Conservation (phyloP, 352 stramenopile genomes). For the Phytophthora cactorum region DNA sequence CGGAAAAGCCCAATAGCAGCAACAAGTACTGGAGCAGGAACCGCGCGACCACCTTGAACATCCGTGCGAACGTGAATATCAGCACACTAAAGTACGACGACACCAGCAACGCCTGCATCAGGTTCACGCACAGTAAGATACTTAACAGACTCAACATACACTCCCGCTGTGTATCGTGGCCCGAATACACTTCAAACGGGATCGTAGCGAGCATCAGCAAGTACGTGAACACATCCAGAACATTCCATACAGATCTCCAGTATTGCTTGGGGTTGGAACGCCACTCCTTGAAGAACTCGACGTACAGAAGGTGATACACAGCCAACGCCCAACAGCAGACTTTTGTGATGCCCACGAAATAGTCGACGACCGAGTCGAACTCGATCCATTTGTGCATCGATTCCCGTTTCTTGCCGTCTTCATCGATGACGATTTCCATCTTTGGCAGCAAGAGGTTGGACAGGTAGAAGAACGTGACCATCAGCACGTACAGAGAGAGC, state of each 20-base stretch:
- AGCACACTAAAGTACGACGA: slow-evolving; percentile 68
- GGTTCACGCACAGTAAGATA: slow-evolving; percentile 58
- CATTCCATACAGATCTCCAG: slow-evolving; percentile 64
- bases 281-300: slow-evolving; percentile 68
- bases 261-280: slow-evolving; percentile 46
- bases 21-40: slow-evolving; percentile 65
- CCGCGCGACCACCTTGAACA: slow-evolving; percentile 58
- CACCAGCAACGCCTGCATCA: slow-evolving; percentile 62
- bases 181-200: slow-evolving; percentile 50
- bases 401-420: slow-evolving; percentile 36
- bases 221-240: slow-evolving; percentile 60
- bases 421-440: slow-evolving; percentile 41
- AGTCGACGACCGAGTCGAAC: slow-evolving; percentile 47
- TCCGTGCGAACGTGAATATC: slow-evolving; percentile 72
- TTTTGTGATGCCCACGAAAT: slow-evolving; percentile 51
- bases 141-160: slow-evolving; percentile 59
- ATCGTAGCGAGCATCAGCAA: slow-evolving; percentile 52
- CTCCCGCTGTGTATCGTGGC: slow-evolving; percentile 45
- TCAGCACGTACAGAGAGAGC: slow-evolving; percentile 51
- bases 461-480: slow-evolving; percentile 61
- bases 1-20: slow-evolving; percentile 56
- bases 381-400: slow-evolving; percentile 48
- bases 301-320: slow-evolving; percentile 61
- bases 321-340: slow-evolving; percentile 49
- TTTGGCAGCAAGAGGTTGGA: slow-evolving; percentile 57